phyloP scores from a whole-genome alignment of 345 rosid genomes.

The Pelargonium nanum region DNA sequence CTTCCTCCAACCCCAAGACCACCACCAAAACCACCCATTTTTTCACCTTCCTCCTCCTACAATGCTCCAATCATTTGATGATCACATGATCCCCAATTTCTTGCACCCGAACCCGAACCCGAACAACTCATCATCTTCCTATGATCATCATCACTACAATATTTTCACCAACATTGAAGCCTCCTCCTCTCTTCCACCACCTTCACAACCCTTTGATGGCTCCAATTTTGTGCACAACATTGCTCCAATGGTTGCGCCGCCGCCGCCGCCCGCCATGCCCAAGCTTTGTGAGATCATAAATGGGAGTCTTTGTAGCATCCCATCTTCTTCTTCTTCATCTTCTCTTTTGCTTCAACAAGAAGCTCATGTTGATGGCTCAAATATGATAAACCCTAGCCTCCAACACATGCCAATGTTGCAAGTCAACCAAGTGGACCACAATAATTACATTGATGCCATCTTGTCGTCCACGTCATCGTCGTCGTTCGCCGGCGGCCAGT shows the following conservation, averaged over 20 bases:
- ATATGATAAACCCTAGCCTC: no score
- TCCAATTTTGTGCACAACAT: no score
- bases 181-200: slow-evolving; percentile 19
- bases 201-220: no score
- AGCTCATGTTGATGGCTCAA: no score
- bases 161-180: slow-evolving; percentile 1
- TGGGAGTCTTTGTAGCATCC: slow-evolving; percentile 19
- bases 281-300: slow-evolving; percentile 50
- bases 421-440: slow-evolving; percentile 28
- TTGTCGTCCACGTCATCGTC: slow-evolving; percentile 36
- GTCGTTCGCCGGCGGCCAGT: neutral
- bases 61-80: neutral
- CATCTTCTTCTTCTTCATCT: slow-evolving; percentile 20
- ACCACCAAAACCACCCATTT: neutral
- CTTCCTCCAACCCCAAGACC: neutral
- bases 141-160: neutral
- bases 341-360: slow-evolving; percentile 23
- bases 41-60: neutral
- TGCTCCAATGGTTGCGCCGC: slow-evolving; percentile 17
- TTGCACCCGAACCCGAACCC: neutral
- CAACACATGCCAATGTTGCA: slow-evolving; percentile 20
- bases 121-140: neutral
- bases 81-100: neutral
- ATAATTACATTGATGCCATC: slow-evolving; percentile 39
- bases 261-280: slow-evolving; percentile 31